Evolutionary conservation across 768 basidiomycete genomes (phyloP).

Genomic region (Termitomyces heimii): DNA sequence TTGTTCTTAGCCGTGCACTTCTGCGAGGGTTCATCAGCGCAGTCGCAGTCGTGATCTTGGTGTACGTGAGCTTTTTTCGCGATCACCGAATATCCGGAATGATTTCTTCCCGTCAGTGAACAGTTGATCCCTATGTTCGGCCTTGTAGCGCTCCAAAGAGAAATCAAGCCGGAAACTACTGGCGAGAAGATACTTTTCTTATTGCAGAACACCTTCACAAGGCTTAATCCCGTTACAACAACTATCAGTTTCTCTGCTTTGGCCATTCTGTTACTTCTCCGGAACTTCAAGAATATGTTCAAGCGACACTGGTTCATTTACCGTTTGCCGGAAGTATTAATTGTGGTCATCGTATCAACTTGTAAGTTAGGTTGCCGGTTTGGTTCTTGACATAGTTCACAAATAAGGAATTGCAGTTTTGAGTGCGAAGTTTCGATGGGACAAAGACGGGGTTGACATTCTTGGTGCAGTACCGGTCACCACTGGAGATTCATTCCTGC

Average conservation of each 20-base stretch:
- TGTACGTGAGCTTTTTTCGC: conserved; percentile 38
- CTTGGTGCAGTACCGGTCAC: conserved; percentile 72
- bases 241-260: conserved; percentile 72
- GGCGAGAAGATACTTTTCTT: conserved; percentile 78
- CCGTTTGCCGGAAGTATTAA: conserved; percentile 83
- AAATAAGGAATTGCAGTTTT: conserved; percentile 45
- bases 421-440: conserved; percentile 67
- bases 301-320: conserved; percentile 65
- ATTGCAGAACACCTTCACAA: conserved; percentile 45
- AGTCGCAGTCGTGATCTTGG: conserved; percentile 78
- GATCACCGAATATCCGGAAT: neutral
- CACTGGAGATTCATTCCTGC: conserved; percentile 56
- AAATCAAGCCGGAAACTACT: conserved; percentile 57
- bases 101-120: conserved; percentile 40
- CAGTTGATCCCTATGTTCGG: conserved; percentile 92
- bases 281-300: conserved; percentile 53
- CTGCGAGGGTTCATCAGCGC: conserved; percentile 86
- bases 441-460: conserved; percentile 72
- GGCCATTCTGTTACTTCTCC: conserved; percentile 53
- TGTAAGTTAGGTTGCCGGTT: conserved; percentile 37
- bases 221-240: conserved; percentile 63
- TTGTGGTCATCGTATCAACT: conserved; percentile 82
- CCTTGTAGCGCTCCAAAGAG: conserved; percentile 48
- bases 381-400: neutral
- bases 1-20: conserved; percentile 84